These are phyloP conservation scores for Fusarium sp. DNA, from an alignment of 2,329 filamentous ascomycete genomes.

Conservation along the genomic window DNA sequence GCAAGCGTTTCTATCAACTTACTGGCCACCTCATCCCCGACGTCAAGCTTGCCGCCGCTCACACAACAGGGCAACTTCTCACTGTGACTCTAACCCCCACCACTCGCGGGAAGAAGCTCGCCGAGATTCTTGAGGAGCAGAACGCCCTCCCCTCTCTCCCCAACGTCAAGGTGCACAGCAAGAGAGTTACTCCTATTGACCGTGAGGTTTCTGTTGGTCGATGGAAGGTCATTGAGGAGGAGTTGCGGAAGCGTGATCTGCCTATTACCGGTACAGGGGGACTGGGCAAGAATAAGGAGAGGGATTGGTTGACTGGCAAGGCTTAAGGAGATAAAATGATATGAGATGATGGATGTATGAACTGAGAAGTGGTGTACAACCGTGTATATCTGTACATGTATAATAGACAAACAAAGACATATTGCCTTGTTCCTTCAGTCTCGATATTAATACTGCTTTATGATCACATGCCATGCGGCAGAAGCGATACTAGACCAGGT, in stretches of 20 bases:
- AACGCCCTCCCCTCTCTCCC: slow-evolving; percentile 66
- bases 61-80: slow-evolving; percentile 69
- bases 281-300: slow-evolving; percentile 60
- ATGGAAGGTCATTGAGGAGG: slow-evolving; percentile 84
- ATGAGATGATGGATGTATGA: slow-evolving; percentile 22
- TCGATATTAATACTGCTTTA: background rate
- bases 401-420: slow-evolving; percentile 49
- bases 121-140: slow-evolving; percentile 67
- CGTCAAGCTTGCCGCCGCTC: slow-evolving; percentile 70
- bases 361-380: slow-evolving; percentile 41
- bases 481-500: too few relatives aligned
- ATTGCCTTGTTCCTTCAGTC: slow-evolving; percentile 28
- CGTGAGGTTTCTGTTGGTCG: slow-evolving; percentile 80
- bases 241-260: slow-evolving; percentile 74
- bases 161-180: slow-evolving; percentile 79
- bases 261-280: slow-evolving; percentile 66
- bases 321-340: slow-evolving; percentile 42
- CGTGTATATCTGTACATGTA: slow-evolving; percentile 53
- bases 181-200: slow-evolving; percentile 78
- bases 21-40: slow-evolving; percentile 85
- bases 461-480: background rate
- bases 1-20: slow-evolving; percentile 85
- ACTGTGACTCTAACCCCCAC: slow-evolving; percentile 67
- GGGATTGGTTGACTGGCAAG: slow-evolving; percentile 60
- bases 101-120: slow-evolving; percentile 74